Conservation (phyloP, 805 yeast species). For the Komagataella pseudopastoris region DNA sequence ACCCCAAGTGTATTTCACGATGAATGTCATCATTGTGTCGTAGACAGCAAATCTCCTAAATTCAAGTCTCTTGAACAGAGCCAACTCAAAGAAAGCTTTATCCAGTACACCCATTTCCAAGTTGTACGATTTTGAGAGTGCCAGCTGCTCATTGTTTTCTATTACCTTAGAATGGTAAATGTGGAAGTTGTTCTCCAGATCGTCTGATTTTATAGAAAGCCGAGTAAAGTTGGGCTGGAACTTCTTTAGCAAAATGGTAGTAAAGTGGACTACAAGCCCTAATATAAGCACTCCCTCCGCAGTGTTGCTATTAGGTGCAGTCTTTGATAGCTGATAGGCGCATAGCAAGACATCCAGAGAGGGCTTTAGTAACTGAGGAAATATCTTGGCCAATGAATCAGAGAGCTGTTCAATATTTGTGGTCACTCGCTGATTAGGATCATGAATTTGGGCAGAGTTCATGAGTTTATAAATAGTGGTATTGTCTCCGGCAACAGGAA, state of each 20-base stretch:
- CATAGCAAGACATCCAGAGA: conserved; percentile 66
- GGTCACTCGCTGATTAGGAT: conserved; percentile 76
- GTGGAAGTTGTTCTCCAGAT: conserved; percentile 75
- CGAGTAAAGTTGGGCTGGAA: conserved; percentile 87
- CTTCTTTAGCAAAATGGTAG: conserved; percentile 58
- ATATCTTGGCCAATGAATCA: conserved; percentile 54
- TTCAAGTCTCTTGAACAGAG: conserved; percentile 63
- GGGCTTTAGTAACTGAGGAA: conserved; percentile 78
- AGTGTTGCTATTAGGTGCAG: conserved; percentile 47
- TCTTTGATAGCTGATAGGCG: conserved; percentile 58
- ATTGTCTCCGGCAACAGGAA: conserved; percentile 48
- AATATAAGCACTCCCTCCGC: conserved; percentile 70
- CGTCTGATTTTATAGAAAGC: conserved; percentile 61
- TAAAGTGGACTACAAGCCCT: conserved; percentile 69
- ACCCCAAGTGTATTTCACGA: conserved; percentile 90
- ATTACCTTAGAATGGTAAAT: conserved; percentile 74
- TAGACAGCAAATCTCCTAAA: conserved; percentile 61
- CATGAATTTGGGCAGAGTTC: conserved; percentile 38
- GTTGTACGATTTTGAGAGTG: conserved; percentile 67
- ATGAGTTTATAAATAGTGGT: conserved; percentile 66
- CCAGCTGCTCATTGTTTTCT: conserved; percentile 74
- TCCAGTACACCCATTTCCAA: conserved; percentile 71
- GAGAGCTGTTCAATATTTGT: conserved; percentile 70
- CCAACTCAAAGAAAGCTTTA: conserved; percentile 68
- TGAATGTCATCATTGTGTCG: conserved; percentile 76